Evolutionary conservation across 805 yeast species (phyloP).

Genomic region (Candida pseudofarinosa): DNA sequence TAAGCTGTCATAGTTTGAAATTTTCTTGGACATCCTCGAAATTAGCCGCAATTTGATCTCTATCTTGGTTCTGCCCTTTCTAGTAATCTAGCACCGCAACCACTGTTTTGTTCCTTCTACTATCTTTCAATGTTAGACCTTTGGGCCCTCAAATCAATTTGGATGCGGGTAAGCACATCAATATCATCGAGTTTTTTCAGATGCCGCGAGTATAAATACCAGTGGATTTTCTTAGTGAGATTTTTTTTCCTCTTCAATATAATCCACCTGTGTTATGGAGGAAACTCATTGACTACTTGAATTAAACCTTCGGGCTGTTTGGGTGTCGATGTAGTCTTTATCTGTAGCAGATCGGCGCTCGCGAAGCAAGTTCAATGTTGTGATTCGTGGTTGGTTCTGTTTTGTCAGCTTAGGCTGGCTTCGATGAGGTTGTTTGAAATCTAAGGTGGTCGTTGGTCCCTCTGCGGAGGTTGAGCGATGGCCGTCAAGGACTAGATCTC

Average conservation of each 20-base stretch:
- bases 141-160: not conserved
- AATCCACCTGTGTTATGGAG: constrained; percentile 53
- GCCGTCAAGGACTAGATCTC: constrained; percentile 17
- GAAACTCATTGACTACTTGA: constrained; percentile 34
- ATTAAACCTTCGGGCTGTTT: constrained; percentile 30
- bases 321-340: constrained; percentile 28
- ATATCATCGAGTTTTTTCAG: not conserved
- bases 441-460: constrained; percentile 33
- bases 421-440: constrained; percentile 18
- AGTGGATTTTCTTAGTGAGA: not conserved
- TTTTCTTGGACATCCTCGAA: constrained; percentile 2
- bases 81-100: too few relatives aligned
- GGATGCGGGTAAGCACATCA: constrained; percentile 12
- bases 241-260: constrained; percentile 12
- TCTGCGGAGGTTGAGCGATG: constrained; percentile 52
- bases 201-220: constrained; percentile 6
- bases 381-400: not conserved
- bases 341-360: constrained; percentile 67
- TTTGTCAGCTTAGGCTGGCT: constrained; percentile 3
- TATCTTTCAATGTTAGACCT: too few relatives aligned
- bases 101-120: too few relatives aligned
- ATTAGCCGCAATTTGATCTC: too few relatives aligned
- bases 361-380: constrained; percentile 51
- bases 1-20: constrained; percentile 16
- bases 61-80: too few relatives aligned